These are phyloP conservation scores for Dioscorea dumetorum DNA, from an alignment of 106 monocot genomes.

Conservation along the genomic window DNA sequence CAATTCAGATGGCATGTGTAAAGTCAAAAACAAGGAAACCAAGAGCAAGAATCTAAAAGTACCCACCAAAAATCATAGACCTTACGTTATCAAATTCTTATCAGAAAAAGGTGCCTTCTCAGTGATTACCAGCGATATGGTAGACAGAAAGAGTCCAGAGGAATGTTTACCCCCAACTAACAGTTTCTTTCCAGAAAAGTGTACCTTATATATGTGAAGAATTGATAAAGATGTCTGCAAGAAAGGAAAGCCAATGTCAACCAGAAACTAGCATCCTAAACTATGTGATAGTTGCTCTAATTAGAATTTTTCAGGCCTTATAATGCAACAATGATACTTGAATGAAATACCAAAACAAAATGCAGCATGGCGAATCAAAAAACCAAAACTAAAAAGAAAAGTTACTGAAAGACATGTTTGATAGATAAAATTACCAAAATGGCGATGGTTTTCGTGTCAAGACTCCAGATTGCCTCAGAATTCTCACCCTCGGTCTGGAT, in stretches of 20 bases:
- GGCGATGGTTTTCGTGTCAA: slow-evolving; percentile 72
- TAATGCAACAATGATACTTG: too few species aligned
- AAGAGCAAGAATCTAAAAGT: not conserved
- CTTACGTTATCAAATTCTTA: slow-evolving; percentile 55
- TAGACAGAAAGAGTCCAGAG: slow-evolving; percentile 62
- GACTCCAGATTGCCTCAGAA: slow-evolving; percentile 79
- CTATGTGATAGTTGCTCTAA: too few species aligned
- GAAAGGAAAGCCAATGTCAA: not conserved
- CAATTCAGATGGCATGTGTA: not conserved
- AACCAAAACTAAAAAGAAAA: too few species aligned
- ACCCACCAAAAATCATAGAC: too few species aligned
- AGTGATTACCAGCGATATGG: slow-evolving; percentile 54
- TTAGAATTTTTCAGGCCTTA: too few species aligned
- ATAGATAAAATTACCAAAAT: slow-evolving; percentile 48
- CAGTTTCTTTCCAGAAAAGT: slow-evolving; percentile 64
- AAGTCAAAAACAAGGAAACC: slow-evolving; percentile 1
- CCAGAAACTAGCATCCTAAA: too few species aligned
- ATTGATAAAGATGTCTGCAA: slow-evolving; percentile 70
- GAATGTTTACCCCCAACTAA: slow-evolving; percentile 69
- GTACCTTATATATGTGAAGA: slow-evolving; percentile 81
- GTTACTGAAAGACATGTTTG: too few species aligned
- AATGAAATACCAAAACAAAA: too few species aligned
- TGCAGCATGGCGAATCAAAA: too few species aligned
- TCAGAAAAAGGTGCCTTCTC: slow-evolving; percentile 74
- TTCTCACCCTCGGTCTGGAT: slow-evolving; percentile 68